Base-by-base conservation (phyloP, 148 eudicot genomes). In the Fagopyrum esculentum region DNA sequence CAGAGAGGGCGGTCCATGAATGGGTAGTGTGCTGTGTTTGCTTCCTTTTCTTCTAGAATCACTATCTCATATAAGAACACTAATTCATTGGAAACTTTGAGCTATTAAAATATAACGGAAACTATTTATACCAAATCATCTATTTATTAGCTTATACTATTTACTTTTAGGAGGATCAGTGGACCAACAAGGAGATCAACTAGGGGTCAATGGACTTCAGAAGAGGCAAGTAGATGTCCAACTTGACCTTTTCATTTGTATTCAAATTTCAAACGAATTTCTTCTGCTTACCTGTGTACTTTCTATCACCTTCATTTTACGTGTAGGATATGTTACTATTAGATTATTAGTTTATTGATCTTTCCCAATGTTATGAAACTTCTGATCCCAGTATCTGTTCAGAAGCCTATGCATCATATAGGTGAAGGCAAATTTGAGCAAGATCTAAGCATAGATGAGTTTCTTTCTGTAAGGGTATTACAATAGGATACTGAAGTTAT, bases 111-210 rank as follows among this genome's bases (percentile, higher is more conserved):
- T 44, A 26, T 13, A 29, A 61, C 9, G 29, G 44, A 61, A 61
- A 61, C 35, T 30, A 10, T 12, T 7, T 3, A 9, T 61, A 63
- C 13, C 69, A 66, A 66, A 35, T 15, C 16, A 3, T 40, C 43
- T 61, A 26, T 26, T 61, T 61, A 61, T 61, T 61, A 29, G 6
- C 13, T 43, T 75, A 4, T 45, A 66, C 54, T 47, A 61, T 54
- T 76, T 44, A 71, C 75, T 80, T 73, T 35, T 80, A 95, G 99
- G 92, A 90, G 99, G 78, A 90, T 97, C 40, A 89, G 86, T 80
- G 99, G 99, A 77, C 99, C 99, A 71, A 90, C 97, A 70, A 89
- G 99, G 87, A 92, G 97, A 74, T 95, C 97, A 30, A 89, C 99
- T 43, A 92, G 91, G 81, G 99, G 99, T 59, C 97, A 95, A 74